These are phyloP conservation scores for Comarum palustre DNA, from an alignment of 306 rosid species.

Conservation along the genomic window DNA sequence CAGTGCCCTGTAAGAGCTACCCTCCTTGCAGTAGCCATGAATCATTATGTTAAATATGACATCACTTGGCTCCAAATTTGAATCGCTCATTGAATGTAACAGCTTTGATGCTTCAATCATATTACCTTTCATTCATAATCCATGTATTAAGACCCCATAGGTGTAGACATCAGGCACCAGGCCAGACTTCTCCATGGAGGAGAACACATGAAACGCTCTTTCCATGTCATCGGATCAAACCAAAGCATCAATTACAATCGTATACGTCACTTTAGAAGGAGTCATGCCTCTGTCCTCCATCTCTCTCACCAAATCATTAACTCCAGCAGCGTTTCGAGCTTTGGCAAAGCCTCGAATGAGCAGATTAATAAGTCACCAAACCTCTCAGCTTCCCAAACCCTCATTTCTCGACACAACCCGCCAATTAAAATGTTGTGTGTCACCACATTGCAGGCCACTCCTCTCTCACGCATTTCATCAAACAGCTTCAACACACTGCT, in stretches of 20 bases:
- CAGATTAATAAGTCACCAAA: constrained; percentile 66
- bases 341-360: constrained; percentile 52
- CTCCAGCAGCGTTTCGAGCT: constrained; percentile 42
- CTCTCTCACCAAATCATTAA: constrained; percentile 52
- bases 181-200: constrained; percentile 67
- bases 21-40: constrained; percentile 75
- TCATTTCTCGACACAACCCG: constrained; percentile 51
- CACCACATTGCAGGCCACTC: constrained; percentile 46
- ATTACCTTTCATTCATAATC: constrained; percentile 52
- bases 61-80: constrained; percentile 50
- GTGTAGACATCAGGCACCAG: constrained; percentile 56
- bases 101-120: constrained; percentile 68
- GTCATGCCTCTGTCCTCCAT: constrained; percentile 61
- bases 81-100: constrained; percentile 48
- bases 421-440: constrained; percentile 56
- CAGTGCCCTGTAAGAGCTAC: constrained; percentile 66
- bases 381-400: constrained; percentile 45
- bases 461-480: constrained; percentile 68
- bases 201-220: constrained; percentile 50
- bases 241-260: constrained; percentile 56
- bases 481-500: constrained; percentile 48
- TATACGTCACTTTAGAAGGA: constrained; percentile 72
- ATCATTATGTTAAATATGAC: constrained; percentile 64
- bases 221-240: constrained; percentile 42
- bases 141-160: constrained; percentile 63